These are phyloP conservation scores for Backusella tuberculispora DNA, from an alignment of 192 early-diverging fungal species.

Conservation along the genomic window DNA sequence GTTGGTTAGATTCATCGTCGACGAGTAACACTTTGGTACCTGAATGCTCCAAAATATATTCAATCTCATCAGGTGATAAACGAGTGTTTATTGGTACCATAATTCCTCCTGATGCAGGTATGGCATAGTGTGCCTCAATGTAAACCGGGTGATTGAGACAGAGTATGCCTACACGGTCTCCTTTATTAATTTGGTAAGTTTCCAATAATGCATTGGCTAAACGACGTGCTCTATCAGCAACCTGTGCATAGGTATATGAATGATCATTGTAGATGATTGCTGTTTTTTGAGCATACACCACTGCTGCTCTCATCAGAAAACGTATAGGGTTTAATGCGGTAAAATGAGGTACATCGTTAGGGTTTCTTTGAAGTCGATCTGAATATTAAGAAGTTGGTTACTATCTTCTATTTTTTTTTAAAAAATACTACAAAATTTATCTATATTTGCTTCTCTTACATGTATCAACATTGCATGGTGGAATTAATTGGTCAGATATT, in stretches of 20 bases:
- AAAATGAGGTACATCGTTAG: constrained; percentile 10
- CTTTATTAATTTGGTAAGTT: constrained; percentile 37
- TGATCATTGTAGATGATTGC: constrained; percentile 49
- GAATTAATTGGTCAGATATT: not conserved
- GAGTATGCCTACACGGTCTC: constrained; percentile 59
- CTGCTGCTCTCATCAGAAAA: constrained; percentile 54
- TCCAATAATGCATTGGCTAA: constrained; percentile 49
- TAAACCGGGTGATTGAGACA: constrained; percentile 59
- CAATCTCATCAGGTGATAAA: constrained; percentile 52
- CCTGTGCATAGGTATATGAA: constrained; percentile 46
- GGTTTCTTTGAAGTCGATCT: constrained; percentile 18
- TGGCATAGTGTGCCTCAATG: constrained; percentile 64
- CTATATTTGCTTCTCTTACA: not conserved
- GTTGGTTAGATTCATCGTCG: constrained; percentile 45
- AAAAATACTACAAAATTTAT: too few species aligned
- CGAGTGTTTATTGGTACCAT: constrained; percentile 64
- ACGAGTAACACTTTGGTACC: constrained; percentile 52
- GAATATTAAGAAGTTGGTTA: not conserved
- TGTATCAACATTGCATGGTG: not conserved
- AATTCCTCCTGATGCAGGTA: constrained; percentile 57
- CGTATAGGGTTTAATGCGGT: constrained; percentile 57
- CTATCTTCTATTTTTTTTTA: too few species aligned
- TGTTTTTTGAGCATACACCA: constrained; percentile 49
- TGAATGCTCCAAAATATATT: constrained; percentile 59
- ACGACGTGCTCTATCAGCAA: constrained; percentile 47